A percentile compares a stretch with the other conserved stretches of the same genome.
Conservation (phyloP, 192 early-diverging fungal genomes). For the Piromyces finnis region DNA sequence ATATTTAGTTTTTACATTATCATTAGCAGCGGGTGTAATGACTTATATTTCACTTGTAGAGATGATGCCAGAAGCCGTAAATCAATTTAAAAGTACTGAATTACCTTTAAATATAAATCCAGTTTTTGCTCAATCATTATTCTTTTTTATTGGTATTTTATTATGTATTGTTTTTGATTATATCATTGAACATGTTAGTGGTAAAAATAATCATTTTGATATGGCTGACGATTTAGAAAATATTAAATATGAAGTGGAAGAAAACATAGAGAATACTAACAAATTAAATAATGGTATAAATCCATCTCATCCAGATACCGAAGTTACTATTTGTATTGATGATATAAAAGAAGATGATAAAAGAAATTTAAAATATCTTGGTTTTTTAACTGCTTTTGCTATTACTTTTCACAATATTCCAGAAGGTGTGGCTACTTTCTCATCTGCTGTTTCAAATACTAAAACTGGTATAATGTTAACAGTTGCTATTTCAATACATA, state of each 20-base stretch:
- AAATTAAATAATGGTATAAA: background rate
- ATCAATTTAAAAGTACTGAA: background rate
- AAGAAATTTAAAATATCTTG: conserved; percentile 14
- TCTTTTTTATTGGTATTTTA: background rate
- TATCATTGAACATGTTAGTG: background rate
- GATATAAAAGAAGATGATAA: background rate
- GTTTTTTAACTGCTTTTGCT: conserved; percentile 18
- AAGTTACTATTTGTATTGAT: background rate
- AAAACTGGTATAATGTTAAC: conserved; percentile 15
- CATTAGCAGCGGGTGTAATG: background rate
- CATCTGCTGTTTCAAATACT: conserved; percentile 13
- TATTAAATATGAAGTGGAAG: background rate
- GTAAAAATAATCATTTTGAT: background rate
- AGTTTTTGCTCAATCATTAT: background rate
- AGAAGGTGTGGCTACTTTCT: conserved; percentile 19
- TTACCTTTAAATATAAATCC: background rate
- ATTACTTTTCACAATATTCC: conserved; percentile 24
- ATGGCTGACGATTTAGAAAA: background rate
- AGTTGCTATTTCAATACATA: conserved; percentile 18
- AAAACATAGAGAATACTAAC: background rate
- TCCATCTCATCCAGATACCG: background rate
- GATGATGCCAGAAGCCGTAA: background rate
- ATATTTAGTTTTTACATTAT: background rate
- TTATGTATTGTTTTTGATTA: background rate
- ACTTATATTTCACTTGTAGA: background rate